Percentiles rank a stretch among this genome's conserved stretches.
phyloP scores from a whole-genome alignment of 495 filamentous ascomycete species.

The Daldinia loculata region DNA sequence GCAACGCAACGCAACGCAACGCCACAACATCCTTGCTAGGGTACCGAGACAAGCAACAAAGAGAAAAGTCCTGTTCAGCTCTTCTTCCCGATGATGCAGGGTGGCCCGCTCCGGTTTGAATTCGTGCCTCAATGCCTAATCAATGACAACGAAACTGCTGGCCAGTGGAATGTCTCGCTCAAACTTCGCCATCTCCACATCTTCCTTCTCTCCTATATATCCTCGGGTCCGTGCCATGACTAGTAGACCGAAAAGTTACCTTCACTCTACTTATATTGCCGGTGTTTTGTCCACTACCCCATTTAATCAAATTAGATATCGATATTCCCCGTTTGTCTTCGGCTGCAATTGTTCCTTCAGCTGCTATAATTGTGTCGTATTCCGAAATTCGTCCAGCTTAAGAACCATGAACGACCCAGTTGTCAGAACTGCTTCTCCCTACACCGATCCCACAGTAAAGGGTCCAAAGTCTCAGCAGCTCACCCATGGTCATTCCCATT shows the following conservation, averaged over 20 bases:
- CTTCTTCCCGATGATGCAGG: constrained; percentile 47
- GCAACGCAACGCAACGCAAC: constrained; percentile 37
- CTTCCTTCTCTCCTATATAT: constrained; percentile 48
- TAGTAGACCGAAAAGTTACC: constrained; percentile 44
- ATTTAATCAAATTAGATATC: constrained; percentile 47
- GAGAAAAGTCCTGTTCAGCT: constrained; percentile 24
- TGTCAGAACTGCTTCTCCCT: constrained; percentile 58
- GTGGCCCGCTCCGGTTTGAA: constrained; percentile 49
- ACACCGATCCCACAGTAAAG: constrained; percentile 58
- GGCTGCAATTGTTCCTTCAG: constrained; percentile 39
- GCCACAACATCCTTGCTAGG: constrained; percentile 31
- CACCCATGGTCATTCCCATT: constrained; percentile 43
- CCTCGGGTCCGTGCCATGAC: constrained; percentile 47
- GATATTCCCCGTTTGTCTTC: constrained; percentile 42
- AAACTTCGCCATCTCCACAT: constrained; percentile 46
- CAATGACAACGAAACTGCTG: constrained; percentile 35
- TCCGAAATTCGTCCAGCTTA: constrained; percentile 46
- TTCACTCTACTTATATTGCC: constrained; percentile 39
- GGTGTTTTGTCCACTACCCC: constrained; percentile 44
- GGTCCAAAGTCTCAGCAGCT: constrained; percentile 57
- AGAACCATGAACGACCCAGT: constrained; percentile 62
- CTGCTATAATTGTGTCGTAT: constrained; percentile 22
- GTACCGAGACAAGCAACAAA: constrained; percentile 38
- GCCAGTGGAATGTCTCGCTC: constrained; percentile 49
- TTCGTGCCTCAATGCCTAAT: constrained; percentile 48